phyloP scores from a whole-genome alignment of 148 eudicot genomes.

The Arctostaphylos glauca region DNA sequence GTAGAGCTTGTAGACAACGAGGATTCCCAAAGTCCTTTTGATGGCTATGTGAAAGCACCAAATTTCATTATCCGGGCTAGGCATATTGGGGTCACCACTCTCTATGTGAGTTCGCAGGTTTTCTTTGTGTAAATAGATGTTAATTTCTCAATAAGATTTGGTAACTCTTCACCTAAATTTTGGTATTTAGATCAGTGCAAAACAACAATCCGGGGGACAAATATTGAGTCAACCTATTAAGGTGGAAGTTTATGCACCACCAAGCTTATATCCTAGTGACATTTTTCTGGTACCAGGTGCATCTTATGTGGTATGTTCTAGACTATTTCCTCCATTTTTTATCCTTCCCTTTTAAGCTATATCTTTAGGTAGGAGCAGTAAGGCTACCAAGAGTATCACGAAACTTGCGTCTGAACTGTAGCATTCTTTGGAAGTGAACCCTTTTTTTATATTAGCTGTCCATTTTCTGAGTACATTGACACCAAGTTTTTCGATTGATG shows the following conservation, averaged over 20 bases:
- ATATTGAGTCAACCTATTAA: slow-evolving; percentile 58
- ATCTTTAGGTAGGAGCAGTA: neutral
- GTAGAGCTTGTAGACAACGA: slow-evolving; percentile 52
- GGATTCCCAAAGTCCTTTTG: slow-evolving; percentile 22
- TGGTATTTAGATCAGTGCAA: slow-evolving; percentile 55
- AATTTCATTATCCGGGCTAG: slow-evolving; percentile 59
- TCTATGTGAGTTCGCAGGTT: slow-evolving; percentile 50
- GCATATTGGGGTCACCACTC: slow-evolving; percentile 64
- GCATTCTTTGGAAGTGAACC: neutral
- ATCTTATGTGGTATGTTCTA: slow-evolving; percentile 64
- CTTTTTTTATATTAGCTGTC: neutral
- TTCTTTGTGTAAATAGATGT: slow-evolving; percentile 13
- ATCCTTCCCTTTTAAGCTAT: slow-evolving; percentile 10
- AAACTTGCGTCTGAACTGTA: slow-evolving; percentile 9
- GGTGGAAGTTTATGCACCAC: slow-evolving; percentile 85
- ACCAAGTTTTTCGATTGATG: neutral
- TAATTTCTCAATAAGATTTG: neutral
- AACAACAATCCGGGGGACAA: slow-evolving; percentile 69
- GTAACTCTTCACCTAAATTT: slow-evolving; percentile 6
- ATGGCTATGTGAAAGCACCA: slow-evolving; percentile 42
- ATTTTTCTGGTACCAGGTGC: slow-evolving; percentile 87
- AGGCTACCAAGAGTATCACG: neutral
- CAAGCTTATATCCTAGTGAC: slow-evolving; percentile 58
- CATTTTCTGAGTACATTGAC: neutral
- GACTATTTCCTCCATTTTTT: neutral